A percentile compares a stretch with the other conserved stretches of the same genome.
phyloP scores from a whole-genome alignment of 805 yeast species.

The Yamadazyma takamatsuzukensis region DNA sequence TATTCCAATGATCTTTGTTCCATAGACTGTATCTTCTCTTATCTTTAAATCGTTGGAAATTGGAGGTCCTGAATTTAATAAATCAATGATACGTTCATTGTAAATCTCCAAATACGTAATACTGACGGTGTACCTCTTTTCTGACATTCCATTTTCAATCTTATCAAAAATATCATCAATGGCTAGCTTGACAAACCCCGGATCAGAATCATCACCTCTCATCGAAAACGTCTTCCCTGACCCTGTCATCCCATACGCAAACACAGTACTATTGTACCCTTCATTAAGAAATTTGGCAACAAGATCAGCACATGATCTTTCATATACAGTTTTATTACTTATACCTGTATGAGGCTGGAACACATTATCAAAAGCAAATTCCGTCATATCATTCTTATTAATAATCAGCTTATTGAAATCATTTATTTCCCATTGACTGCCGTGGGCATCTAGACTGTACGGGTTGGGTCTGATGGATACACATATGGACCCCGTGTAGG shows the following conservation, averaged over 20 bases:
- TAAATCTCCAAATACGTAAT: constrained; percentile 83
- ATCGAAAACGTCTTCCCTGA: constrained; percentile 87
- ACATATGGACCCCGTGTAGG: constrained; percentile 66
- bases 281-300: constrained; percentile 51
- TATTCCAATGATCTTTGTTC: constrained; percentile 74
- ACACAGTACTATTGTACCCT: constrained; percentile 84
- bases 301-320: constrained; percentile 48
- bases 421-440: constrained; percentile 45
- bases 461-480: constrained; percentile 83
- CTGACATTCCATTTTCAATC: constrained; percentile 23
- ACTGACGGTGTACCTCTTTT: constrained; percentile 42
- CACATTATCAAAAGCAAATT: constrained; percentile 74
- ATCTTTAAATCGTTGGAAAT: constrained; percentile 57
- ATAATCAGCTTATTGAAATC: constrained; percentile 35
- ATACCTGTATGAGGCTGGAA: constrained; percentile 47
- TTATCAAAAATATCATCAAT: constrained; percentile 56
- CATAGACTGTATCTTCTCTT: constrained; percentile 70
- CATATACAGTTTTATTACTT: constrained; percentile 61
- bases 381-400: constrained; percentile 54
- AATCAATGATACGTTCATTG: constrained; percentile 81
- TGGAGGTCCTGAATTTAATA: constrained; percentile 40
- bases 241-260: constrained; percentile 95
- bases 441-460: constrained; percentile 29
- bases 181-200: constrained; percentile 72
- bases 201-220: constrained; percentile 63